Percentiles rank a stretch among this genome's conserved stretches.
Conservation (phyloP, 768 basidiomycete genomes). For the Psilocybe azurescens region DNA sequence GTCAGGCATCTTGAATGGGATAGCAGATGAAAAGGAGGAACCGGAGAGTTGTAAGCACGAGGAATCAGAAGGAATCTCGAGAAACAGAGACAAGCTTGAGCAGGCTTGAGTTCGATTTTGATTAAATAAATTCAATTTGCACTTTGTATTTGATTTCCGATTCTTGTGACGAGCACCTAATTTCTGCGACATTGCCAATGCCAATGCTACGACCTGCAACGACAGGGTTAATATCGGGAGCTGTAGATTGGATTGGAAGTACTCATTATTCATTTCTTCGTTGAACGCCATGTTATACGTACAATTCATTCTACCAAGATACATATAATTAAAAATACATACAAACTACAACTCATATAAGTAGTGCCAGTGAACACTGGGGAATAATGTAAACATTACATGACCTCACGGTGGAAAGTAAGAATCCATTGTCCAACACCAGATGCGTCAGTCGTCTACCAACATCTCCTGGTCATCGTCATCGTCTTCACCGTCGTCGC, state of each 20-base stretch:
- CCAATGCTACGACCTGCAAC: too few relatives aligned
- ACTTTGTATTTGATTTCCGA: neutral
- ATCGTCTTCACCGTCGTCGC: constrained; percentile 21
- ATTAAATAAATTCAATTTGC: neutral
- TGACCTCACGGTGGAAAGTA: neutral
- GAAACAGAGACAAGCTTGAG: neutral
- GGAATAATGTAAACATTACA: constrained; percentile 3
- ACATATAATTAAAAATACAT: constrained; percentile 1
- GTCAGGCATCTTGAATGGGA: too few relatives aligned
- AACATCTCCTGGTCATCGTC: constrained; percentile 26
- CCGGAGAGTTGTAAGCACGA: too few relatives aligned
- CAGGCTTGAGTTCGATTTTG: too few relatives aligned
- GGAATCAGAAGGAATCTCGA: too few relatives aligned
- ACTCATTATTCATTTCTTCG: too few relatives aligned
- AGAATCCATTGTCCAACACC: neutral
- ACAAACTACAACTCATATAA: neutral
- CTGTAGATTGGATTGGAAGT: too few relatives aligned
- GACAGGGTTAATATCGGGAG: too few relatives aligned
- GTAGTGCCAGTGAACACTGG: neutral
- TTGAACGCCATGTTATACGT: neutral
- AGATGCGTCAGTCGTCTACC: constrained; percentile 18
- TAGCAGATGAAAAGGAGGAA: too few relatives aligned
- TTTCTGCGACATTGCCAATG: too few relatives aligned
- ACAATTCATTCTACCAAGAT: neutral
- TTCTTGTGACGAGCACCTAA: neutral